Evolutionary conservation across 2,329 filamentous ascomycete genomes (phyloP), one percentile per base, ranked within the genome.

Genomic region (Neofusicoccum ribis): DNA sequence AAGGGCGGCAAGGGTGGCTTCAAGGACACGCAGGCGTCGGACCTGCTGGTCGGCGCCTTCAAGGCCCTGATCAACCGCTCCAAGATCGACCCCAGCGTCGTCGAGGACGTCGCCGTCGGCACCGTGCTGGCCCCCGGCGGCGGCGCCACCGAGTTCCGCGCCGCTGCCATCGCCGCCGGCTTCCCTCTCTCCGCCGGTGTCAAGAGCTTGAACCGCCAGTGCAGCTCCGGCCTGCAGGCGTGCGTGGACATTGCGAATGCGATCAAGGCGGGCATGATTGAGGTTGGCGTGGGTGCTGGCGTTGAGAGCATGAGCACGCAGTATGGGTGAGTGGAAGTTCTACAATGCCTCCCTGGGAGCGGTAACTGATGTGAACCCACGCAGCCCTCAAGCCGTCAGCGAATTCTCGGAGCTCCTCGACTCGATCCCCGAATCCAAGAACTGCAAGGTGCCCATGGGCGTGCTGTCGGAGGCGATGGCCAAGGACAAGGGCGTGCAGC

Each of bases 401-500:
- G 95, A 98, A 80, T 97, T 98, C 85, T 95, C 91, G 36, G 92
- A 96, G 58, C 86, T 92, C 62, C 88, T 98, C 69, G 91, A 97
- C 76, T 86, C 83, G 72, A 86, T 94, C 83, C 85, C 88, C 69
- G 90, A 95, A 76, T 86, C 93, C 27, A 91, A 91, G 73, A 96
- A 97, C 86, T 99, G 95, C 88, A 97, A 96, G 83, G 94, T 98
- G 3, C 89, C 93, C 77, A 98, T 98, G 95, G 94, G 94, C 72
- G 86, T 93, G 11, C 84, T 98, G 58, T 97, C 92, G 34, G 95
- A 99, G 81, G 80, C 94, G 74, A 97, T 98, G 94, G 95, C 94
- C 71, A 91, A 92, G 80, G 92, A 93, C 77, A 88, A 90, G 73
- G 84, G 85, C 66, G 87, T 98, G 74, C 74, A 82, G 65, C 90